Percentiles rank a stretch among this genome's conserved stretches.
These are phyloP conservation scores for Lycium ferocissimum DNA, from an alignment of 257 asterid genomes.

Conservation along the genomic window DNA sequence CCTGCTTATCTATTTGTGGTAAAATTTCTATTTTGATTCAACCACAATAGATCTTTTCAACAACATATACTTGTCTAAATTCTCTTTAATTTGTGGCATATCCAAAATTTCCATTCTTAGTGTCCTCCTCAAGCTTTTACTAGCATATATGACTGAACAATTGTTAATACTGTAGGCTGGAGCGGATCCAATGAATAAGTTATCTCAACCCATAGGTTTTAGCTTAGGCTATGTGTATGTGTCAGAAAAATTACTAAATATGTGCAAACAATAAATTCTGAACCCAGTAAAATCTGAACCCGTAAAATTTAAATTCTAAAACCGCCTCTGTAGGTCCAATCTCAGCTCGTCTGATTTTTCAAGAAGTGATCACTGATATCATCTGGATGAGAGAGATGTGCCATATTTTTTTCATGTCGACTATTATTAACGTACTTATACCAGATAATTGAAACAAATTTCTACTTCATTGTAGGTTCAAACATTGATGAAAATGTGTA, in stretches of 20 bases:
- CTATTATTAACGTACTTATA: constrained; percentile 6
- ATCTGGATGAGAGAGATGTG: not conserved
- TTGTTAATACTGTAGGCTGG: not conserved
- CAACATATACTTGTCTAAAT: not conserved
- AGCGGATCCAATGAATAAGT: no score
- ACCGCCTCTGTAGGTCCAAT: no score
- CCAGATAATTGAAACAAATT: not conserved
- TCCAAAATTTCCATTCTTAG: not conserved
- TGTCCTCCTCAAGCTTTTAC: constrained; percentile 23
- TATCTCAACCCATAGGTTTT: no score
- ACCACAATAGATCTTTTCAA: not conserved
- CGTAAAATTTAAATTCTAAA: no score
- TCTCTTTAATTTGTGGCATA: constrained; percentile 9
- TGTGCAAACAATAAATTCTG: no score
- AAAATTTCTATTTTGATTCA: not conserved
- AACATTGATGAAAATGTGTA: no score
- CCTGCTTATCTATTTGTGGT: constrained; percentile 8
- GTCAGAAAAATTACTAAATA: no score
- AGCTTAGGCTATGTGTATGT: no score
- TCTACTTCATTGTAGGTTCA: no score
- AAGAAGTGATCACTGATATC: no score
- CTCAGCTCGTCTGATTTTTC: constrained; percentile 7
- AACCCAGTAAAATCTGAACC: no score
- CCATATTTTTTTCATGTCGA: not conserved
- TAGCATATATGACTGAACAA: not conserved